A percentile compares a stretch with the other conserved stretches of the same genome.
Evolutionary conservation across 306 rosid genomes (phyloP).

Genomic region (Geum urbanum): DNA sequence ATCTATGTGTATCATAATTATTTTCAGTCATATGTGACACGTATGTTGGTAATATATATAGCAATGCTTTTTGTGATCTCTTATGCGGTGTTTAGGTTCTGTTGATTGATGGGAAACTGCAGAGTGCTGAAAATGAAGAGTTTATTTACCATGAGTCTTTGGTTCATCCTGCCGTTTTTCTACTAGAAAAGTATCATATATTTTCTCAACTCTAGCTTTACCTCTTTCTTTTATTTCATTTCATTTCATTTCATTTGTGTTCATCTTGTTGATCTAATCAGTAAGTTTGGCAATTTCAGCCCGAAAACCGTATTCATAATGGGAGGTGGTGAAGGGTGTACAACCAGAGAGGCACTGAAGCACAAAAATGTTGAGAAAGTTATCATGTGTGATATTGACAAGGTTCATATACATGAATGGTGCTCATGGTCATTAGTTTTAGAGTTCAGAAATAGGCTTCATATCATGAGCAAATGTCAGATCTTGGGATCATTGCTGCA

Average conservation of each 20-base stretch:
- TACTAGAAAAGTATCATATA: conserved; percentile 25
- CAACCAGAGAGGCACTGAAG: conserved; percentile 32
- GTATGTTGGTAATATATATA: too few relatives aligned
- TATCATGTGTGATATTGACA: conserved; percentile 38
- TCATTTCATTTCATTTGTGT: not conserved
- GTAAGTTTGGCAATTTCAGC: conserved; percentile 15
- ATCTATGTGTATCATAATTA: not conserved
- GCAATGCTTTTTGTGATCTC: too few relatives aligned
- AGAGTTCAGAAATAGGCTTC: not conserved
- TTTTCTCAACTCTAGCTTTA: not conserved
- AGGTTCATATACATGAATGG: not conserved
- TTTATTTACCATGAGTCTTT: conserved; percentile 36
- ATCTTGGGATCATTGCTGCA: not conserved
- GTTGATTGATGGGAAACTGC: conserved; percentile 36
- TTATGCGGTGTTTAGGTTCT: conserved; percentile 17
- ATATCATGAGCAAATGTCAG: not conserved
- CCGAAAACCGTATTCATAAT: conserved; percentile 31
- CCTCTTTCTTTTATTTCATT: not conserved
- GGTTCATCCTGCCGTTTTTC: conserved; percentile 36
- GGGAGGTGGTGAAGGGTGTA: conserved; percentile 40
- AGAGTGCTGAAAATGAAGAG: conserved; percentile 38
- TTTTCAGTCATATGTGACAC: not conserved
- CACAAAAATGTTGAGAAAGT: conserved; percentile 25
- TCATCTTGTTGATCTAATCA: not conserved
- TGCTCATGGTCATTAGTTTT: not conserved